Base-by-base conservation (phyloP, 768 basidiomycete genomes). In the Phlebiopsis flavidoalba region DNA sequence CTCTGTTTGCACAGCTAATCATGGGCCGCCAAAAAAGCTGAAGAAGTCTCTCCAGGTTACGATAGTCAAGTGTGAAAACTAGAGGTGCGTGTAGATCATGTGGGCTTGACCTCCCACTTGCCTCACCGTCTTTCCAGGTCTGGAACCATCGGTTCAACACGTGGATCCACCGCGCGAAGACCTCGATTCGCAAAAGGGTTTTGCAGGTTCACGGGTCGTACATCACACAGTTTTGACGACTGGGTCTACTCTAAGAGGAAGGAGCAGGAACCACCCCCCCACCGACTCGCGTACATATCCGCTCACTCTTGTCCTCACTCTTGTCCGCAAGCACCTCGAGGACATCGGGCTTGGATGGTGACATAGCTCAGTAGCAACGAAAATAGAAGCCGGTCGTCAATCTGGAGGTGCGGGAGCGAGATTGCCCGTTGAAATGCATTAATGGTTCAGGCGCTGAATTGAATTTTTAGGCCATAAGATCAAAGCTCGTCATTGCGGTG, bases 331-430 rank as follows among this genome's bases (percentile, higher is more conserved):
- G 74, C 93, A 95, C 66, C 76, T 98, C 50, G 94, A 97, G 74
- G 95, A 95, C 66, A 93, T 98, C 65, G 96, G 95, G 37, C 80
- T n/a, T 98, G 43, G 93, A 98, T 75, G 95, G 95, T 47, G 93
- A 98, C 76, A 98, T 98, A 62, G 95, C 95, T 11, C 93, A 97
- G 74, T 98, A 98, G n/a, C 76, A 96, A 97, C 70, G 95, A 98
- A n/a, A 76, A 95, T 98, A 70, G n/a, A n/a, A n/a, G 84, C 85
- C 37, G 95, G 96, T 43, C 77, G n/a, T 98, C n/a, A n/a, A 49
- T 95, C 93, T 17, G 96, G 96, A 74, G 95, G 95, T 87, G 70
- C 45, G 37, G n/a, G 36, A 60, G n/a, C 62, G 21, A 56, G 51
- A 11, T 26, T 36, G n/a, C n/a, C 45, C 60, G 49, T 63, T 57